A percentile compares a stretch with the other conserved stretches of the same genome.
Conservation (phyloP, 129 eudicot species). For the Cynara cardunculus region DNA sequence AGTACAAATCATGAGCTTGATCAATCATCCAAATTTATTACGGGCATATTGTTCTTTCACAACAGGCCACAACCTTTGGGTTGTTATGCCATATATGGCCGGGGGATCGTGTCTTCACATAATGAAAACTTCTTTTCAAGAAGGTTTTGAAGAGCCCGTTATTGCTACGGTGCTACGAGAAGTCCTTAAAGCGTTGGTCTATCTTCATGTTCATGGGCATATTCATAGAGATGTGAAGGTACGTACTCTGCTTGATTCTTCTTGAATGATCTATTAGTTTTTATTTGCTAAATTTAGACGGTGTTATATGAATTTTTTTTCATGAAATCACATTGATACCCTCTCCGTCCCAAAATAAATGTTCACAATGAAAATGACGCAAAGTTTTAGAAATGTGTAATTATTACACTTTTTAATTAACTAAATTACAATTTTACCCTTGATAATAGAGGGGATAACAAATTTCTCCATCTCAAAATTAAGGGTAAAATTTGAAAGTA, state of each 20-base stretch:
- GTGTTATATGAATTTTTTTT: neutral
- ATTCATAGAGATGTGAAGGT: constrained; percentile 98
- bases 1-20: constrained; percentile 90
- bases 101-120: constrained; percentile 96
- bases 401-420: neutral
- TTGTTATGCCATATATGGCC: constrained; percentile 97
- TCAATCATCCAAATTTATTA: constrained; percentile 82
- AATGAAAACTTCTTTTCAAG: constrained; percentile 86
- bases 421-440: neutral
- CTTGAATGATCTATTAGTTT: constrained; percentile 1
- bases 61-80: constrained; percentile 86
- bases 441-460: neutral
- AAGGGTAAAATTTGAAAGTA: neutral
- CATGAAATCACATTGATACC: neutral
- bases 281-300: neutral
- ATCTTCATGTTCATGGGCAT: constrained; percentile 93
- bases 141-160: constrained; percentile 93
- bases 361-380: neutral
- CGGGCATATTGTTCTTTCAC: constrained; percentile 90
- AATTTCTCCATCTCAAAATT: neutral
- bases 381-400: neutral
- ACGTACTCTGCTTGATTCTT: constrained; percentile 14
- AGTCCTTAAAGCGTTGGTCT: constrained; percentile 89
- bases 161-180: constrained; percentile 89
- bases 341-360: neutral